Conservation (phyloP, 306 rosid species). For the Canavalia gladiata region DNA sequence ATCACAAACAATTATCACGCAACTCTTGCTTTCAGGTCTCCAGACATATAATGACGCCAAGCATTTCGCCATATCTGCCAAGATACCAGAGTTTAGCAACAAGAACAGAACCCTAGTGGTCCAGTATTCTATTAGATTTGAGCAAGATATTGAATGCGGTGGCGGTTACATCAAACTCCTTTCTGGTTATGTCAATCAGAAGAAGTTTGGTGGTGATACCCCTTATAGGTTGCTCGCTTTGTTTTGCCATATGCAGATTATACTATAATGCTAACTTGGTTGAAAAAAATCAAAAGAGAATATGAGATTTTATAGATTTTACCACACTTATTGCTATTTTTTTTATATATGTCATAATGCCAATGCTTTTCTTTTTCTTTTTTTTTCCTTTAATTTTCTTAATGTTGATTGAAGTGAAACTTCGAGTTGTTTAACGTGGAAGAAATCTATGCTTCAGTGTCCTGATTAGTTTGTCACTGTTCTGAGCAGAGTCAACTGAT, state of each 20-base stretch:
- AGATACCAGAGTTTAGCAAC: conserved; percentile 80
- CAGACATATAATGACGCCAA: conserved; percentile 93
- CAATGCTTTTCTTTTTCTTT: neutral
- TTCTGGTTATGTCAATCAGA: conserved; percentile 96
- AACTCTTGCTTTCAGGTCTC: conserved; percentile 67
- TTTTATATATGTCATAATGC: neutral
- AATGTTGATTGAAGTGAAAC: neutral
- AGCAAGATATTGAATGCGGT: conserved; percentile 97
- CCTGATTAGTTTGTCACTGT: conserved; percentile 22
- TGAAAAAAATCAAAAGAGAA: neutral
- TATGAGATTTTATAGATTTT: conserved; percentile 8
- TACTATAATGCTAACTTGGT: conserved; percentile 13
- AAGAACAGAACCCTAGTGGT: conserved; percentile 81
- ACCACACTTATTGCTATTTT: neutral
- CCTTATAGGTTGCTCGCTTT: conserved; percentile 78
- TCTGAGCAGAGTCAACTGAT: conserved; percentile 26
- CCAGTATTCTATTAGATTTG: conserved; percentile 89
- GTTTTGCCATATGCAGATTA: neutral
- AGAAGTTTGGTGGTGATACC: conserved; percentile 93
- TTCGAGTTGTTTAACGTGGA: conserved; percentile 3
- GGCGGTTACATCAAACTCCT: conserved; percentile 95
- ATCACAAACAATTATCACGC: neutral
- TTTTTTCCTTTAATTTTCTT: no score
- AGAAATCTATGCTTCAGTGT: neutral
- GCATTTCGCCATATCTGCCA: conserved; percentile 91